phyloP scores from a whole-genome alignment of 2,329 filamentous ascomycete species.

The Apiospora rasikravindrae region DNA sequence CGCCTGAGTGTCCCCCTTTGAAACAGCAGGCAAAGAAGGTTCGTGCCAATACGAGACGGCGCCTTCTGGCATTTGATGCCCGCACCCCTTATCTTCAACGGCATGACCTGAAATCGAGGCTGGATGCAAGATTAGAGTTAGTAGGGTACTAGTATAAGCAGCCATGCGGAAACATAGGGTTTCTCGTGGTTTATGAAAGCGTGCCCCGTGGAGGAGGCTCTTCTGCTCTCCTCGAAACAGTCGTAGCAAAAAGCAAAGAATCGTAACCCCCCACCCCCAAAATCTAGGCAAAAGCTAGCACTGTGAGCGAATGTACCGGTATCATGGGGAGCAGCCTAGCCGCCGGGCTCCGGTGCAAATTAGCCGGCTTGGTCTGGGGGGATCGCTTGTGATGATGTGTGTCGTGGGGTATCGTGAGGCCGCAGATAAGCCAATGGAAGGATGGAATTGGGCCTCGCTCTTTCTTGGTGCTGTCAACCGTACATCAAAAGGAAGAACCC shows the following conservation, averaged over 20 bases:
- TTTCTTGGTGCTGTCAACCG: conserved; percentile 4
- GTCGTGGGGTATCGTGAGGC: conserved; percentile 9
- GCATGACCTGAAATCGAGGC: conserved; percentile 4
- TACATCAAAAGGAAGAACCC: conserved; percentile 8
- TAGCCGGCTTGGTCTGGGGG: conserved; percentile 7
- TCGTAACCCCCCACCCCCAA: background rate
- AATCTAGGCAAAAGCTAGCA: background rate
- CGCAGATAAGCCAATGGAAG: background rate
- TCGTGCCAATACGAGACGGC: background rate
- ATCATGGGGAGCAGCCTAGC: background rate
- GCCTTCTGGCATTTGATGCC: background rate
- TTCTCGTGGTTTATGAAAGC: background rate
- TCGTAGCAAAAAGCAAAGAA: background rate
- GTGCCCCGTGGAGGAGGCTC: background rate
- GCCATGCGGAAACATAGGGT: background rate
- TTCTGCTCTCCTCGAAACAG: background rate
- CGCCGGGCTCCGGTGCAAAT: conserved; percentile 5
- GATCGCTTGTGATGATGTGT: conserved; percentile 11
- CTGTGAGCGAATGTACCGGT: background rate
- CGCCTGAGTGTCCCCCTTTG: background rate
- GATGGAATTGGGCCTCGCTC: background rate
- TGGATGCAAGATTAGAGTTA: conserved; percentile 2
- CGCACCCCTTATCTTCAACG: background rate
- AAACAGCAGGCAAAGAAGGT: conserved; percentile 4
- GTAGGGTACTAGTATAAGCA: background rate